Conservation (phyloP, 306 rosid genomes). For the Acacia melanoxylon region DNA sequence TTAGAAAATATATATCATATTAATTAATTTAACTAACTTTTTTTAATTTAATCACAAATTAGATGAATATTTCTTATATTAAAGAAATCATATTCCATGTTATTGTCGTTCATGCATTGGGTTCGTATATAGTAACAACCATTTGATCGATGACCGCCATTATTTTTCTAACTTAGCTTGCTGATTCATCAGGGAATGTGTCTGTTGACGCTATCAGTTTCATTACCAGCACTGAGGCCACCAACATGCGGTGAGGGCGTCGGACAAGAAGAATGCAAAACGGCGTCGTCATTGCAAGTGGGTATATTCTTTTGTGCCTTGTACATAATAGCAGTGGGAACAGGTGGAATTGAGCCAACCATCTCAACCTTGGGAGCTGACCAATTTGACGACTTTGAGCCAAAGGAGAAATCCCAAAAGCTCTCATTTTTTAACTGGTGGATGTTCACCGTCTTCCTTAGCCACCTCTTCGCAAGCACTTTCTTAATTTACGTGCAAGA, state of each 20-base stretch:
- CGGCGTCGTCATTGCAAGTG: conserved; percentile 57
- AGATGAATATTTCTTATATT: too few species aligned
- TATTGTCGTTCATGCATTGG: background rate
- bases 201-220: conserved; percentile 63
- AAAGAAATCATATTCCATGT: background rate
- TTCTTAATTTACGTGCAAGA: conserved; percentile 73
- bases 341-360: background rate
- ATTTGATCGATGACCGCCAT: background rate
- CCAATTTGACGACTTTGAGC: conserved; percentile 42
- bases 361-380: background rate
- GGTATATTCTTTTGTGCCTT: conserved; percentile 65
- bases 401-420: conserved; percentile 59
- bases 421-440: conserved; percentile 90
- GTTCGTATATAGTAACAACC: background rate
- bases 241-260: conserved; percentile 33
- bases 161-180: background rate
- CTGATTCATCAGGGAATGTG: conserved; percentile 55
- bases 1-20: too few species aligned
- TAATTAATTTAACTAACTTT: too few species aligned
- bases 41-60: too few species aligned
- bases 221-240: conserved; percentile 45
- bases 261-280: conserved; percentile 29
- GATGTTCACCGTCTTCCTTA: conserved; percentile 66
- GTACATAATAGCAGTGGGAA: conserved; percentile 41
- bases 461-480: conserved; percentile 68